Evolutionary conservation across 1,284 basidiomycete species (phyloP).

Genomic region (Ceratobasidium sp.): DNA sequence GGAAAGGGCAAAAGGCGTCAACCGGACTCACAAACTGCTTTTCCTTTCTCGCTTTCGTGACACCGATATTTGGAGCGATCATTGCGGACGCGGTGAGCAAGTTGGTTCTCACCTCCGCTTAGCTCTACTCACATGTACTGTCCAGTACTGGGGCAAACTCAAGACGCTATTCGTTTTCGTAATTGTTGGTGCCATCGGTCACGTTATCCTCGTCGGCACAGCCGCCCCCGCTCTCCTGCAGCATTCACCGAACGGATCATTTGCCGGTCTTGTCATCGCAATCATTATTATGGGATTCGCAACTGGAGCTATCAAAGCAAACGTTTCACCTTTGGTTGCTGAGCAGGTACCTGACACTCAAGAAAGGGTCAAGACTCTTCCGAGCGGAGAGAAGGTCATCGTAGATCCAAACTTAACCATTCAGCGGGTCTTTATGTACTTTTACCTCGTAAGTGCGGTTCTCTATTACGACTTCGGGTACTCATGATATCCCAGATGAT

Average conservation of each 20-base stretch:
- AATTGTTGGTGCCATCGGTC: constrained; percentile 15
- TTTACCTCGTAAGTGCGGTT: constrained; percentile 49
- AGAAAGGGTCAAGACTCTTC: constrained; percentile 48
- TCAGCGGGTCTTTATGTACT: constrained; percentile 52
- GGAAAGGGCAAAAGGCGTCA: constrained; percentile 50
- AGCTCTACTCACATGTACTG: background rate
- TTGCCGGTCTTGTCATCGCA: constrained; percentile 58
- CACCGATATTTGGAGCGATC: constrained; percentile 22
- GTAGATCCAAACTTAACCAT: constrained; percentile 61
- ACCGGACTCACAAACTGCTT: constrained; percentile 47
- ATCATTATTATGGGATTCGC: constrained; percentile 58
- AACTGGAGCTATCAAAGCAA: constrained; percentile 60
- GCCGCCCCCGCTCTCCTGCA: constrained; percentile 44
- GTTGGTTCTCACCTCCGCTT: background rate
- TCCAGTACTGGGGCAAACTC: constrained; percentile 19
- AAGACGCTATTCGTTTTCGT: constrained; percentile 3
- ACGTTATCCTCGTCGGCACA: constrained; percentile 21
- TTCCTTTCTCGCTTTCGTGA: constrained; percentile 1
- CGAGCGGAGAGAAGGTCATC: constrained; percentile 58
- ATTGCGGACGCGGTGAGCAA: constrained; percentile 9
- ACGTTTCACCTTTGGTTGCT: constrained; percentile 56
- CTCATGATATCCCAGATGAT: constrained; percentile 45
- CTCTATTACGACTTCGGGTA: background rate
- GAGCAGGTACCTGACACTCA: constrained; percentile 53
- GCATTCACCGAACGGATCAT: constrained; percentile 53